Evolutionary conservation across 78 protist genomes (phyloP).

Genomic region (Mantamonas sphyraenae): DNA sequence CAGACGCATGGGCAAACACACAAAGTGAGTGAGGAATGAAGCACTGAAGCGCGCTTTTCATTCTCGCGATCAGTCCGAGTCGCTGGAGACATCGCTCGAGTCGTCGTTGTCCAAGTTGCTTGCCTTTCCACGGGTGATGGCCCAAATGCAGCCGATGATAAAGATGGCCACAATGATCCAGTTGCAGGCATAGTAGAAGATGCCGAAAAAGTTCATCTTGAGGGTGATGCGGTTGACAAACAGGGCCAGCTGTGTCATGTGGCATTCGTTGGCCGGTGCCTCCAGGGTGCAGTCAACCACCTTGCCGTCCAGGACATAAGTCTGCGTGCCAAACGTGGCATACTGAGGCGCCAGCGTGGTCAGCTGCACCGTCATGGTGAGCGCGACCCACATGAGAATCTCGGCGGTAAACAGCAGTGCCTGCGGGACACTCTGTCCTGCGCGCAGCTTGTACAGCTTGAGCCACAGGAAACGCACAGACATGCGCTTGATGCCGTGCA

Average conservation of each 20-base stretch:
- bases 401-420: slow-evolving; percentile 36
- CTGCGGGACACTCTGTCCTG: slow-evolving; percentile 39
- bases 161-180: too few species aligned
- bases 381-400: slow-evolving; percentile 34
- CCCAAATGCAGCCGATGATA: too few species aligned
- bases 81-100: too few species aligned
- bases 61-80: too few species aligned
- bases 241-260: slow-evolving; percentile 46
- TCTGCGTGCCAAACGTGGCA: slow-evolving; percentile 52
- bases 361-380: slow-evolving; percentile 37
- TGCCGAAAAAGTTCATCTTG: too few species aligned
- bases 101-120: too few species aligned
- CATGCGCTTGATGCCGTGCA: slow-evolving; percentile 40
- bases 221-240: too few species aligned
- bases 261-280: slow-evolving; percentile 26
- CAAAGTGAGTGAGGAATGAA: too few species aligned
- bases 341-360: slow-evolving; percentile 42
- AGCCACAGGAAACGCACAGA: slow-evolving; percentile 49
- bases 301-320: slow-evolving; percentile 1
- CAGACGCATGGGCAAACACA: too few species aligned
- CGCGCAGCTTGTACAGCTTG: not conserved
- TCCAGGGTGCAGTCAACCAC: slow-evolving; percentile 16
- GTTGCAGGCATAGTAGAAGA: too few species aligned
- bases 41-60: too few species aligned
- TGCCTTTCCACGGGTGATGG: too few species aligned